A percentile compares a stretch with the other conserved stretches of the same genome.
These are phyloP conservation scores for Neurospora sp. DNA, from an alignment of 495 filamentous ascomycete genomes.

Conservation along the genomic window DNA sequence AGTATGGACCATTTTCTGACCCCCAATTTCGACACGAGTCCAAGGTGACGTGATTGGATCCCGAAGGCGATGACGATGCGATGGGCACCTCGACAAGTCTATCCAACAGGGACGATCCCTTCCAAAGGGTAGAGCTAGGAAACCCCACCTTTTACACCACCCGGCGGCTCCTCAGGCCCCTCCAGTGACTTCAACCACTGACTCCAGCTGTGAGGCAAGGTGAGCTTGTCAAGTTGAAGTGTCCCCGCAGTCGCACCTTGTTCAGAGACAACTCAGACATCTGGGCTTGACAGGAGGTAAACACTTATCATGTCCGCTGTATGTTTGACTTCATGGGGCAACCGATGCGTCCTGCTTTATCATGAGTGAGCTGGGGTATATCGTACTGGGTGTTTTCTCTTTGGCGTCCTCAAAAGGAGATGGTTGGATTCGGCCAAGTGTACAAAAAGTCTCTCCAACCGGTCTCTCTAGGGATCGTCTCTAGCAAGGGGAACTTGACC, in stretches of 20 bases:
- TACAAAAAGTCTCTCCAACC: neutral
- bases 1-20: neutral
- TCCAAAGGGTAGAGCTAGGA: neutral
- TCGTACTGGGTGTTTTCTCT: neutral
- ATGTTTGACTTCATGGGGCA: neutral
- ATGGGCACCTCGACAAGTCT: neutral
- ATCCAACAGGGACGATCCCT: neutral
- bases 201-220: neutral
- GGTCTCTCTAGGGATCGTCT: neutral
- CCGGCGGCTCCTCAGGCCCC: neutral
- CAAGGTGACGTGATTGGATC: conserved; percentile 6
- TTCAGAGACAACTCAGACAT: neutral
- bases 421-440: neutral
- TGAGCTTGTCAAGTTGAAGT: neutral
- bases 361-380: neutral
- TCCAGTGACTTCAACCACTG: neutral
- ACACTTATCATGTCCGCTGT: neutral
- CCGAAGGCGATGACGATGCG: conserved; percentile 8
- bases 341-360: neutral
- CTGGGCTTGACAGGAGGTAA: neutral
- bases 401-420: neutral
- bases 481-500: neutral
- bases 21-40: neutral
- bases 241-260: neutral
- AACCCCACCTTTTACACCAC: neutral